Evolutionary conservation across 306 rosid genomes (phyloP).

Genomic region (Citrullus colocynthis): DNA sequence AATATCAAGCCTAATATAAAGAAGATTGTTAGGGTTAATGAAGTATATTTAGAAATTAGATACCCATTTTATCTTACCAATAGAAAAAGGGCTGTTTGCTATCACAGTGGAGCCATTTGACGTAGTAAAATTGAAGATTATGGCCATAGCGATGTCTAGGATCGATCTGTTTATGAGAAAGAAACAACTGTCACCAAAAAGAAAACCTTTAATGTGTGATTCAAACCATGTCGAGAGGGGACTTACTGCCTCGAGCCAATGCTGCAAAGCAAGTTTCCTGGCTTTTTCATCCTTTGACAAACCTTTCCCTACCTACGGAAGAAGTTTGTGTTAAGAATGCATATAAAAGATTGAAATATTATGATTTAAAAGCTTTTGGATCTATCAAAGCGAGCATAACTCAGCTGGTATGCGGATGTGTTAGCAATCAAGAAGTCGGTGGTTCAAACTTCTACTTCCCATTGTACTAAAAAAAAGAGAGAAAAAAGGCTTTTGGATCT

Average conservation of each 20-base stretch:
- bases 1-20: conserved; percentile 59
- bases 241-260: conserved; percentile 94
- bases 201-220: conserved; percentile 3
- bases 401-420: no score
- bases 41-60: not conserved
- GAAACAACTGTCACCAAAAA: not conserved
- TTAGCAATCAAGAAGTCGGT: no score
- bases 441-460: no score
- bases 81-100: conserved; percentile 78
- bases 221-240: not conserved
- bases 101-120: conserved; percentile 66
- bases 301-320: conserved; percentile 71
- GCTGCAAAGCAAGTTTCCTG: conserved; percentile 79
- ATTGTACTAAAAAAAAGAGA: no score
- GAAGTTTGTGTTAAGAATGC: not conserved
- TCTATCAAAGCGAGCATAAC: no score
- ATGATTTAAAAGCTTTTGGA: not conserved
- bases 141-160: conserved; percentile 96
- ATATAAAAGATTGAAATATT: not conserved
- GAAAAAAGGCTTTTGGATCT: not conserved
- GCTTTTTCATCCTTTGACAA: conserved; percentile 71
- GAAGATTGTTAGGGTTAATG: not conserved
- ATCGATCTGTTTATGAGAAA: conserved; percentile 47
- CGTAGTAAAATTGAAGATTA: conserved; percentile 79
- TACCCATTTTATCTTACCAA: conserved; percentile 31